A percentile compares a stretch with the other conserved stretches of the same genome.
Conservation (phyloP, 176 grass and related monocot species). For the Typha latifolia region DNA sequence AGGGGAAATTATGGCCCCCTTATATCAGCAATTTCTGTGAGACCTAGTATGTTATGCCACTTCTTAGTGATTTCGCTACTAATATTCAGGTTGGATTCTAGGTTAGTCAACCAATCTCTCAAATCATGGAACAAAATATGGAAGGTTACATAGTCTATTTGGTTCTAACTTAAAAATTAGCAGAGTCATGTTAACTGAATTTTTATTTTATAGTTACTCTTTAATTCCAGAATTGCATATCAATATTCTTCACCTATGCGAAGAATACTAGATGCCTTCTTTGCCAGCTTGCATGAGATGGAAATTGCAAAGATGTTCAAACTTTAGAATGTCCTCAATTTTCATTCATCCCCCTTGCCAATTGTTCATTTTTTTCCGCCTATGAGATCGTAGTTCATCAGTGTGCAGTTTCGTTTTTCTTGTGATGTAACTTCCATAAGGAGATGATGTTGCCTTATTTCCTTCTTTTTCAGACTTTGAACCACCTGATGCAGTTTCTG, state of each 20-base stretch:
- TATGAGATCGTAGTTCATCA: background rate
- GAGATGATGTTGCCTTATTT: constrained; percentile 18
- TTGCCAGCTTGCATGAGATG: background rate
- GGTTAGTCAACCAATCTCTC: background rate
- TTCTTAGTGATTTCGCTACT: background rate
- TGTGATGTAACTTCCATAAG: constrained; percentile 5
- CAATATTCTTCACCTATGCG: background rate
- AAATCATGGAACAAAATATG: background rate
- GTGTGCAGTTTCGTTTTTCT: constrained; percentile 3
- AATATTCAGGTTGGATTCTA: background rate
- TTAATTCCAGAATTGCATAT: background rate
- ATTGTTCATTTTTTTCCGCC: background rate
- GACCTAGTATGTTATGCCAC: constrained; percentile 51
- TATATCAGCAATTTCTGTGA: constrained; percentile 94
- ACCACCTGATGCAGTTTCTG: constrained; percentile 27
- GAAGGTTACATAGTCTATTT: background rate
- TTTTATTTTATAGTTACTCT: background rate
- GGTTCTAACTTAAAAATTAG: background rate
- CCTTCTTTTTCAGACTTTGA: constrained; percentile 37
- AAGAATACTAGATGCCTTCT: background rate
- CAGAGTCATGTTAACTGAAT: background rate
- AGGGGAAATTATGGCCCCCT: constrained; percentile 87
- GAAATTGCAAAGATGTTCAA: background rate
- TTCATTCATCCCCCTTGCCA: background rate
- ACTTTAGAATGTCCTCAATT: background rate